Conservation (phyloP, 2,329 filamentous ascomycete species). For the Sclerotinia trifoliorum region DNA sequence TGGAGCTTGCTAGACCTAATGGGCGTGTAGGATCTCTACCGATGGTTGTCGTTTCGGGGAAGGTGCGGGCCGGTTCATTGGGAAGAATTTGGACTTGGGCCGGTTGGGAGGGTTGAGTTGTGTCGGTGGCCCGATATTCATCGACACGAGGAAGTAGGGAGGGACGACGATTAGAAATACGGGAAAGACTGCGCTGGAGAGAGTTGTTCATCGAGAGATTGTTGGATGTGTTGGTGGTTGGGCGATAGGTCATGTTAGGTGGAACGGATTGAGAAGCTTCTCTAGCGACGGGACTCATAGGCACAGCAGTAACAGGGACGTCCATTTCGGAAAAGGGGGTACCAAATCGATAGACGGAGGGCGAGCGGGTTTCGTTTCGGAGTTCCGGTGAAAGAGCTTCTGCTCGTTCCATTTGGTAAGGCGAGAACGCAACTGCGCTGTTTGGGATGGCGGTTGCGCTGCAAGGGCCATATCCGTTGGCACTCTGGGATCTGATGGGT, state of each 20-base stretch:
- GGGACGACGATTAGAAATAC: conserved; percentile 60
- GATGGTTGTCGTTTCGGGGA: neutral
- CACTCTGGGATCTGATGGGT: conserved; percentile 37
- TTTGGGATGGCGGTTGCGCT: conserved; percentile 23
- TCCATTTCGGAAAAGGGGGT: conserved; percentile 91
- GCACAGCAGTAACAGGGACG: conserved; percentile 73
- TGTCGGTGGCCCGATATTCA: conserved; percentile 53
- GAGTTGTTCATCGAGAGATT: conserved; percentile 16
- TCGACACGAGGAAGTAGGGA: conserved; percentile 70
- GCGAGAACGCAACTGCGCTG: conserved; percentile 43
- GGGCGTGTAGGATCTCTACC: neutral
- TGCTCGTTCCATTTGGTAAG: conserved; percentile 53
- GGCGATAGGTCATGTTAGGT: conserved; percentile 82
- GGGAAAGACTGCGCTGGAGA: conserved; percentile 39
- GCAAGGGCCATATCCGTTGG: conserved; percentile 26
- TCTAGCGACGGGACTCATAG: conserved; percentile 69
- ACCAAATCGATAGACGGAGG: conserved; percentile 71
- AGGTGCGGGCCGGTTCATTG: conserved; percentile 7
- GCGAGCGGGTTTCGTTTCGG: conserved; percentile 49
- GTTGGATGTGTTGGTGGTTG: conserved; percentile 30
- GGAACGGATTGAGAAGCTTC: conserved; percentile 88
- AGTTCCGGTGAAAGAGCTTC: conserved; percentile 55
- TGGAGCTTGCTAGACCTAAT: neutral
- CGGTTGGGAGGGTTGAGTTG: conserved; percentile 1
- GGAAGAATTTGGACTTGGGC: neutral